These are phyloP conservation scores for Colletotrichum lentis DNA, from an alignment of 2,329 filamentous ascomycete genomes.

Conservation along the genomic window DNA sequence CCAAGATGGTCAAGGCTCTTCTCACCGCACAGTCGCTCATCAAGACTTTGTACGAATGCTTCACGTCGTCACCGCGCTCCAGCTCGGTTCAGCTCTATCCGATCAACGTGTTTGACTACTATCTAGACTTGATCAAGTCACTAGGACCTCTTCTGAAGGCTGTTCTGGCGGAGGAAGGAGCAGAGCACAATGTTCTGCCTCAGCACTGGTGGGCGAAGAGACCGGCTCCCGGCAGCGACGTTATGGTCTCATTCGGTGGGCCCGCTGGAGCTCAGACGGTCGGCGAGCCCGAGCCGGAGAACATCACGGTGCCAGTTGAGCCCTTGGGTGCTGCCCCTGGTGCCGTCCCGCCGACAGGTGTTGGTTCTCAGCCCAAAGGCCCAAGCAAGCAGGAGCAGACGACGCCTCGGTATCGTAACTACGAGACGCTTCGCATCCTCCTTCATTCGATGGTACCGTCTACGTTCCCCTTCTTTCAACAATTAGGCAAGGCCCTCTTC, in stretches of 20 bases:
- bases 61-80: conserved; percentile 72
- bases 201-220: conserved; percentile 62
- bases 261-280: conserved; percentile 6
- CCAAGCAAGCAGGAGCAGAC: conserved; percentile 55
- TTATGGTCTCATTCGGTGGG: conserved; percentile 19
- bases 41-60: conserved; percentile 77
- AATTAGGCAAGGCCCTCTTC: conserved; percentile 81
- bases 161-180: conserved; percentile 85
- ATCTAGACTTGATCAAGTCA: conserved; percentile 74
- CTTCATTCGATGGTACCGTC: conserved; percentile 80
- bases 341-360: conserved; percentile 39
- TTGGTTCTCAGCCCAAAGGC: conserved; percentile 44
- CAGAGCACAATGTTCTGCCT: conserved; percentile 77
- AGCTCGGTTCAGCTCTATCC: conserved; percentile 72
- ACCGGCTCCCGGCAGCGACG: conserved; percentile 31
- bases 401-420: conserved; percentile 71
- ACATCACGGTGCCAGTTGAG: conserved; percentile 47
- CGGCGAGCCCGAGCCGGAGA: conserved; percentile 43
- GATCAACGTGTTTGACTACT: conserved; percentile 86
- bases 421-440: conserved; percentile 76
- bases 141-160: conserved; percentile 81
- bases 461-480: conserved; percentile 86
- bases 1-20: conserved; percentile 78
- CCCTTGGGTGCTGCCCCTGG: conserved; percentile 44
- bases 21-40: conserved; percentile 79